These are phyloP conservation scores for Lentinula raphanica DNA, from an alignment of 768 basidiomycete genomes.

Conservation along the genomic window DNA sequence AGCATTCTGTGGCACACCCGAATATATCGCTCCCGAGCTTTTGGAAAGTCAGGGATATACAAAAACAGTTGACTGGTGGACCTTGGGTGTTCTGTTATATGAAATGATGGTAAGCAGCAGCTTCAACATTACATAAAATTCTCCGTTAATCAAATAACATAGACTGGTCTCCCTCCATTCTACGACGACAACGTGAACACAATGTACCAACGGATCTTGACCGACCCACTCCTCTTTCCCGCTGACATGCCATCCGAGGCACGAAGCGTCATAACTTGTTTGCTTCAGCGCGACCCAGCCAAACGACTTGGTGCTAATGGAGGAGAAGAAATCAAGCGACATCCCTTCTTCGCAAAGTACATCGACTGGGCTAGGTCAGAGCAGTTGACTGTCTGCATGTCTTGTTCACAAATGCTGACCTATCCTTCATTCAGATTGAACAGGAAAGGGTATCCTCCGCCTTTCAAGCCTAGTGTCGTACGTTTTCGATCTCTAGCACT, in stretches of 20 bases:
- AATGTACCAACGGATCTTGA: slow-evolving; percentile 94
- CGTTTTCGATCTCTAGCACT: slow-evolving; percentile 24
- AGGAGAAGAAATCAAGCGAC: slow-evolving; percentile 92
- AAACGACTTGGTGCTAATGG: slow-evolving; percentile 87
- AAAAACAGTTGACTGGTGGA: slow-evolving; percentile 99
- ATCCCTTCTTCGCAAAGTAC: slow-evolving; percentile 92
- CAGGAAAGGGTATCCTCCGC: slow-evolving; percentile 93
- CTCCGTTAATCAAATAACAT: slow-evolving; percentile 8
- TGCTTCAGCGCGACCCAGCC: slow-evolving; percentile 85
- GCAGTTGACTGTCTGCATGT: neutral
- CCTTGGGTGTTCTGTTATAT: slow-evolving; percentile 90
- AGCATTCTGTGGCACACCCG: slow-evolving; percentile 98
- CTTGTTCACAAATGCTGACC: neutral
- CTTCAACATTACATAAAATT: neutral
- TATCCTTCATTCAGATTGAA: slow-evolving; percentile 52
- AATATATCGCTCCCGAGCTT: slow-evolving; percentile 97
- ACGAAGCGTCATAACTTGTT: slow-evolving; percentile 78
- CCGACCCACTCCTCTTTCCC: slow-evolving; percentile 90
- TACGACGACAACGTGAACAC: slow-evolving; percentile 98
- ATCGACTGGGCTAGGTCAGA: slow-evolving; percentile 83
- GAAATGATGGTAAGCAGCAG: slow-evolving; percentile 79
- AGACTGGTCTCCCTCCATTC: slow-evolving; percentile 96
- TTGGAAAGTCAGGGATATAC: slow-evolving; percentile 96
- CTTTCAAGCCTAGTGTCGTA: slow-evolving; percentile 96
- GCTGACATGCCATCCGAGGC: slow-evolving; percentile 86